A percentile compares a stretch with the other conserved stretches of the same genome.
Evolutionary conservation across 2,329 filamentous ascomycete species (phyloP).

Genomic region (Penicillium sp.): DNA sequence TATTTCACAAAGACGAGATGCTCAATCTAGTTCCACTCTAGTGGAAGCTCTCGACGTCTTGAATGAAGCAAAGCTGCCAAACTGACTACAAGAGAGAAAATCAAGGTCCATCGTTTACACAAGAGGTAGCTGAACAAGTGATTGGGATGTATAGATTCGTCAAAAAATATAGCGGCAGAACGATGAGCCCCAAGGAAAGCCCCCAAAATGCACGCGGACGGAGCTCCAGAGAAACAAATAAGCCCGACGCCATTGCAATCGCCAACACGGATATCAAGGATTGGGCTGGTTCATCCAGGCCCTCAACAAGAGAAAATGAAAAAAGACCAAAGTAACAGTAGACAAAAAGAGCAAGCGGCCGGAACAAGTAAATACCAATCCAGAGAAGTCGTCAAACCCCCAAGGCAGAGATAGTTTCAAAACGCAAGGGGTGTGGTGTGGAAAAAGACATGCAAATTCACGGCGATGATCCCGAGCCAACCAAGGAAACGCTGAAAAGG

Average conservation of each 20-base stretch:
- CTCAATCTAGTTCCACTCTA: no score
- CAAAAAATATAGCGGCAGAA: conserved; percentile 25
- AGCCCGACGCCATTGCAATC: conserved; percentile 38
- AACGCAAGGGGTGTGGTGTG: conserved; percentile 10
- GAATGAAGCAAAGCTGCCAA: no score
- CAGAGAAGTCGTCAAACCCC: conserved; percentile 26
- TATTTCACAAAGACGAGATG: no score
- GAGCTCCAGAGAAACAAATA: conserved; percentile 28
- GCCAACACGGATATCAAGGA: conserved; percentile 43
- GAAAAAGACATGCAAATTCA: conserved; percentile 20
- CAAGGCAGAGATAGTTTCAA: conserved; percentile 14
- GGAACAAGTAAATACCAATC: conserved; percentile 16
- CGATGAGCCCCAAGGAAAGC: conserved; percentile 19
- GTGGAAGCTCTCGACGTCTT: no score
- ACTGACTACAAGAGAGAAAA: no score
- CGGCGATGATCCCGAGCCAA: conserved; percentile 24
- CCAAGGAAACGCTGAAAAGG: conserved; percentile 31
- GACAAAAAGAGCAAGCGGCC: conserved; percentile 8
- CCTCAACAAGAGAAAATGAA: conserved; percentile 14
- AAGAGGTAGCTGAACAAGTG: background rate
- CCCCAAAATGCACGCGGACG: conserved; percentile 27
- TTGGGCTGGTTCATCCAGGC: conserved; percentile 19
- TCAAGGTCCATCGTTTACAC: no score
- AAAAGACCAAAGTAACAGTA: background rate
- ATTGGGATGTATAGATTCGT: conserved; percentile 28